Evolutionary conservation across 306 rosid species (phyloP).

Genomic region (Prunus mongolica): DNA sequence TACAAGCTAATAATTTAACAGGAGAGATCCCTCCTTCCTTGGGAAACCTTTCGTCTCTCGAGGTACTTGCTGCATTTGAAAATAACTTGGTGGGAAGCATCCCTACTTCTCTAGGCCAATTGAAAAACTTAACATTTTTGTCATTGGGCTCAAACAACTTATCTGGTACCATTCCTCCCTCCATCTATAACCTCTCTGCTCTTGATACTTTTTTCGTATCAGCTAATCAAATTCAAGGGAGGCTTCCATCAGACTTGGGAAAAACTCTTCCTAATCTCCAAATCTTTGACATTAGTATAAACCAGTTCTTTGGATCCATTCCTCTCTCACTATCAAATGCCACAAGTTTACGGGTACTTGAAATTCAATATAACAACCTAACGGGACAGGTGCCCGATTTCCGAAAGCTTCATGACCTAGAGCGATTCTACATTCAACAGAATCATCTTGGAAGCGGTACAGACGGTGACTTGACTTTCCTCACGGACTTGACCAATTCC

Average conservation of each 20-base stretch:
- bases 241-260: background rate
- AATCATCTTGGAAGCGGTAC: background rate
- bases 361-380: background rate
- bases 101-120: background rate
- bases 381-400: background rate
- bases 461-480: background rate
- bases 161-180: background rate
- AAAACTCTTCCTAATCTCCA: background rate
- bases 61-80: rapidly evolving
- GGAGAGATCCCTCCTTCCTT: background rate
- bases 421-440: background rate
- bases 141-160: background rate
- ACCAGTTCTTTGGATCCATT: background rate
- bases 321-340: background rate
- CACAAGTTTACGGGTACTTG: rapidly evolving
- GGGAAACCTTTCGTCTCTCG: background rate
- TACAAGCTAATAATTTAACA: background rate
- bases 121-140: background rate
- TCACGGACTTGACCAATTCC: background rate
- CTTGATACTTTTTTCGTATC: rapidly evolving
- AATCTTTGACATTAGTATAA: rapidly evolving
- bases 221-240: background rate
- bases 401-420: background rate
- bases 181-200: background rate
- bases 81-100: background rate